These are phyloP conservation scores for Magnusiomyces suaveolens DNA, from an alignment of 1,139 yeast genomes.

Conservation along the genomic window DNA sequence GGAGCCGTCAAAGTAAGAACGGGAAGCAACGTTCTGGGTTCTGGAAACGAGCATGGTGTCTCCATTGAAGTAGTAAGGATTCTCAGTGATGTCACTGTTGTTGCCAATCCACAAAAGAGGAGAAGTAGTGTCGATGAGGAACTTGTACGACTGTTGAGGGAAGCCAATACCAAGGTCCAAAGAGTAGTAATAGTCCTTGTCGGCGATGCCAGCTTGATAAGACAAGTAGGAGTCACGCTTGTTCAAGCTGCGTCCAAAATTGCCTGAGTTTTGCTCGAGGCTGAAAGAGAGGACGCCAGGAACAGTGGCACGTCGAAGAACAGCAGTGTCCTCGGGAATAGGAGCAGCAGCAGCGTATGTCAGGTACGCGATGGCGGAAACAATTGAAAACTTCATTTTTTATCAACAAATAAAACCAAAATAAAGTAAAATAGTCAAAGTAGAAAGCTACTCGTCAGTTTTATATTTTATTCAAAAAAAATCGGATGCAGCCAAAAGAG, in stretches of 20 bases:
- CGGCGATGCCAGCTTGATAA: neutral
- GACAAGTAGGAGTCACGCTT: conserved; percentile 1
- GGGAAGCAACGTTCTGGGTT: neutral
- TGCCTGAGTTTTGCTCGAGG: neutral
- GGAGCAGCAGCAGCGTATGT: neutral
- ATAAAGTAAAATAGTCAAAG: neutral
- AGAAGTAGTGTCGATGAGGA: conserved; percentile 1
- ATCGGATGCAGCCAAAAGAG: too few species aligned
- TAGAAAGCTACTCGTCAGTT: too few species aligned
- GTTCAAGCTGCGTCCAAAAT: neutral
- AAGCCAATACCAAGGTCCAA: neutral
- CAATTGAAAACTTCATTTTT: neutral
- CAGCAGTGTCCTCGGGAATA: neutral
- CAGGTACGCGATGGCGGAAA: neutral
- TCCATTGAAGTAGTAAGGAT: neutral
- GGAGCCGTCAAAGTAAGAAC: neutral
- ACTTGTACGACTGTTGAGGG: neutral
- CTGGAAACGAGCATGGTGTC: neutral
- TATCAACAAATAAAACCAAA: too few species aligned
- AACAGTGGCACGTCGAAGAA: neutral
- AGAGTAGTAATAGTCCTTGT: neutral
- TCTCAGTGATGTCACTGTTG: neutral
- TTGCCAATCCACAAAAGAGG: neutral
- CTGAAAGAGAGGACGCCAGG: neutral
- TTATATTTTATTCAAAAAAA: too few species aligned